These are phyloP conservation scores for Bruguiera sexangula DNA, from an alignment of 345 rosid species.

Conservation along the genomic window DNA sequence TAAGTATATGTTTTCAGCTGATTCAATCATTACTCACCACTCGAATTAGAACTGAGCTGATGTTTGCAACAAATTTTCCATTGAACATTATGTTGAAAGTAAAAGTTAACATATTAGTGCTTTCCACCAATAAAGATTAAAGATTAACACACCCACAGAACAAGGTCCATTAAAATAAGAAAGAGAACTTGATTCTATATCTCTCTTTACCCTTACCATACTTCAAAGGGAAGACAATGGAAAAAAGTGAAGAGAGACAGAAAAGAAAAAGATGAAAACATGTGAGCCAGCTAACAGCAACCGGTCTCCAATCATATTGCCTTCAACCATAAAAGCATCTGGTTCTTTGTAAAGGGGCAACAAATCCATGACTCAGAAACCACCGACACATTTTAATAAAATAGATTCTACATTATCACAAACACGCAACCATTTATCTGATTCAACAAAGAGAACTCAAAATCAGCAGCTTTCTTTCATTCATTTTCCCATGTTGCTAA, in stretches of 20 bases:
- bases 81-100: no score
- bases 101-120: no score
- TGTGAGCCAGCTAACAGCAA: conserved; percentile 38
- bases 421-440: background rate
- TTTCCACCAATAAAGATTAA: background rate
- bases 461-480: background rate
- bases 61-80: no score
- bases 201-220: conserved; percentile 15
- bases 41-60: no score
- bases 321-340: conserved; percentile 26
- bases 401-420: background rate
- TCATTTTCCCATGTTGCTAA: background rate
- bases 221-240: conserved; percentile 26
- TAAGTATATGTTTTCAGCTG: no score
- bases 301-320: conserved; percentile 14
- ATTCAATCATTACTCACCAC: no score
- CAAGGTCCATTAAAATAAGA: background rate
- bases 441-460: background rate
- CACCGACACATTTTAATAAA: conserved; percentile 13
- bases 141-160: background rate
- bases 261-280: conserved; percentile 12
- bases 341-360: conserved; percentile 10
- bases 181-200: background rate
- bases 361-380: background rate
- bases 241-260: conserved; percentile 10